Evolutionary conservation across 108 stramenopile genomes (phyloP).

Genomic region (Nitzschia putrida): DNA sequence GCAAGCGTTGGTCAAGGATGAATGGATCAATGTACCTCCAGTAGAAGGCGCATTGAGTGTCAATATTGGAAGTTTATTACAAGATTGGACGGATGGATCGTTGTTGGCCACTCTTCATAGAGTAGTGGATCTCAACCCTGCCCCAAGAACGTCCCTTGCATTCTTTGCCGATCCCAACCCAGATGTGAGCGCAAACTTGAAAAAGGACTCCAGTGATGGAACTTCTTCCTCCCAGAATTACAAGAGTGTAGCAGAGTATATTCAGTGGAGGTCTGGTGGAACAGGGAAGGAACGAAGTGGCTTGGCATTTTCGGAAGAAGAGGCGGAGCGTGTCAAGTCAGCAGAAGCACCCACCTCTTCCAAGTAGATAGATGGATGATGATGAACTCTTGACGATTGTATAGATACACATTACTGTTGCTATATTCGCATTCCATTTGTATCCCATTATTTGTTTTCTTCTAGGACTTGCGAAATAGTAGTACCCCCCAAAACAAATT

Average conservation of each 20-base stretch:
- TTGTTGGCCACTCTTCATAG: constrained; percentile 67
- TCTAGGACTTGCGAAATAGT: too few relatives aligned
- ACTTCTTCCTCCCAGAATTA: not conserved
- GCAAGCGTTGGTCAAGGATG: constrained; percentile 45
- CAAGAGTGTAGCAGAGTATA: constrained; percentile 64
- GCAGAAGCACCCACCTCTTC: too few relatives aligned
- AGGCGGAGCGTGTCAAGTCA: constrained; percentile 16
- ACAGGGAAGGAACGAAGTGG: constrained; percentile 48
- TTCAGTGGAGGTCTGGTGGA: constrained; percentile 63
- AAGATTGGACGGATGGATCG: constrained; percentile 55
- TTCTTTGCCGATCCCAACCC: constrained; percentile 74
- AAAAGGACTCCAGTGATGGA: not conserved
- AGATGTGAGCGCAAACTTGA: constrained; percentile 35
- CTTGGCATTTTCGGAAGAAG: constrained; percentile 49
- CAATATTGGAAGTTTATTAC: constrained; percentile 63
- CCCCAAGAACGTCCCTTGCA: constrained; percentile 46
- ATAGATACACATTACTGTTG: too few relatives aligned
- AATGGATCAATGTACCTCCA: constrained; percentile 61
- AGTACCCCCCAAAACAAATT: too few relatives aligned
- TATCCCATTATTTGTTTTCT: too few relatives aligned
- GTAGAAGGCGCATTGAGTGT: constrained; percentile 59
- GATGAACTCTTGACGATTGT: too few relatives aligned
- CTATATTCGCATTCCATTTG: too few relatives aligned
- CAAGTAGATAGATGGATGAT: too few relatives aligned
- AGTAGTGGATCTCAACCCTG: constrained; percentile 54